Percentiles rank a stretch among this genome's conserved stretches.
Evolutionary conservation across 805 yeast species (phyloP).

Genomic region (Candida quercuum): DNA sequence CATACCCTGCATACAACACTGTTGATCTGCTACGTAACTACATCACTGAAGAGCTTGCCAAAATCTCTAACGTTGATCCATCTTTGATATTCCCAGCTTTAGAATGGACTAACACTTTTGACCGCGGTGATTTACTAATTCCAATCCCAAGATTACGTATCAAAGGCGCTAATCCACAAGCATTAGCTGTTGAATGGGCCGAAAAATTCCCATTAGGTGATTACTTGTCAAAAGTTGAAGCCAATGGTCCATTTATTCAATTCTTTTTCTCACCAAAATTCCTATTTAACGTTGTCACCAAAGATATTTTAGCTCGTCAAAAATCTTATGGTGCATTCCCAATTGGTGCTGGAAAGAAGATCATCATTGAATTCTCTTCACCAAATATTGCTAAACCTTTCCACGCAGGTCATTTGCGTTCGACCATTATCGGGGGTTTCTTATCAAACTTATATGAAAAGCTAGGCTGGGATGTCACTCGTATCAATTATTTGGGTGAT

Average conservation of each 20-base stretch:
- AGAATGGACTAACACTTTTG: constrained; percentile 81
- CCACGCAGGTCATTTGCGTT: constrained; percentile 98
- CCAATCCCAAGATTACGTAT: constrained; percentile 92
- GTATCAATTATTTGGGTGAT: constrained; percentile 95
- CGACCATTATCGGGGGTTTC: constrained; percentile 97
- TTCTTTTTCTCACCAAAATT: constrained; percentile 71
- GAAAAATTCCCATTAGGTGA: constrained; percentile 67
- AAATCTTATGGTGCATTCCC: constrained; percentile 68
- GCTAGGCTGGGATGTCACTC: constrained; percentile 86
- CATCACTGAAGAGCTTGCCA: constrained; percentile 72
- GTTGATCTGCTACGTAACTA: constrained; percentile 87
- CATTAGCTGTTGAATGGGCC: constrained; percentile 73
- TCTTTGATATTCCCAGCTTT: constrained; percentile 73
- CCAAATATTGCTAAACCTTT: constrained; percentile 99
- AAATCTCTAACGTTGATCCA: constrained; percentile 67
- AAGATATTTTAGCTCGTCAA: constrained; percentile 58
- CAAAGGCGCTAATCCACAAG: constrained; percentile 74
- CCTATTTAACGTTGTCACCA: constrained; percentile 62
- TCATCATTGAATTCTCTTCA: constrained; percentile 86
- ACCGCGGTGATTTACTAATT: constrained; percentile 87
- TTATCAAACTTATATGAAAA: constrained; percentile 83
- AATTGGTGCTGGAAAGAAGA: constrained; percentile 64
- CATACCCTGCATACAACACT: constrained; percentile 74
- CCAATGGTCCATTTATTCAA: constrained; percentile 89
- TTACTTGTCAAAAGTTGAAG: constrained; percentile 62